phyloP scores from a whole-genome alignment of 345 rosid species.

The Eucalyptus tenuipes region DNA sequence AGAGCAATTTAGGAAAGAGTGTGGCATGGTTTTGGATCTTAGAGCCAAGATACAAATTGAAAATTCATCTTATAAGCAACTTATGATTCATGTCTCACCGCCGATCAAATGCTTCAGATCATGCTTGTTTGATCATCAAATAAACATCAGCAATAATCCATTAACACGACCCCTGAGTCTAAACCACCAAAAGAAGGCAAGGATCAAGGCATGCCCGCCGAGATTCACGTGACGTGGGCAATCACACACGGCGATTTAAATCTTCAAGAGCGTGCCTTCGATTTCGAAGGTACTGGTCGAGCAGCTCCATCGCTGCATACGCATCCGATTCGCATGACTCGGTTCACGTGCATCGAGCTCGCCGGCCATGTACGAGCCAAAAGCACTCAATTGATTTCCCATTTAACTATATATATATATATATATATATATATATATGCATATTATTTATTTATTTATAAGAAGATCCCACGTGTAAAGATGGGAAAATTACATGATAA shows the following conservation, averaged over 20 bases:
- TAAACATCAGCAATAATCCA: neutral
- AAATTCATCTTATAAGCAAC: neutral
- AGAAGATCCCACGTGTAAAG: neutral
- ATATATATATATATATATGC: too few relatives aligned
- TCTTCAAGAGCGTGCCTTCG: too few relatives aligned
- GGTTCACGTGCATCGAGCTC: too few relatives aligned
- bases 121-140: neutral
- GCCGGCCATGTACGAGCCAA: too few relatives aligned
- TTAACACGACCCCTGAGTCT: accelerated
- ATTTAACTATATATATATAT: too few relatives aligned
- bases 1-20: neutral
- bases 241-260: neutral
- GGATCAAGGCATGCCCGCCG: neutral
- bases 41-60: neutral
- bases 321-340: too few relatives aligned
- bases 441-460: too few relatives aligned
- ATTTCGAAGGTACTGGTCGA: too few relatives aligned
- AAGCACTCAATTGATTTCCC: neutral
- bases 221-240: neutral
- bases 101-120: neutral
- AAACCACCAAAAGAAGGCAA: neutral
- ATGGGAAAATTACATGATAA: too few relatives aligned
- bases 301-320: too few relatives aligned
- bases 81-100: neutral
- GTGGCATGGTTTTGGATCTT: neutral